Base-by-base conservation (phyloP, 228 moss, liverwort and hornwort genomes). In the Sphagnum magellanicum region DNA sequence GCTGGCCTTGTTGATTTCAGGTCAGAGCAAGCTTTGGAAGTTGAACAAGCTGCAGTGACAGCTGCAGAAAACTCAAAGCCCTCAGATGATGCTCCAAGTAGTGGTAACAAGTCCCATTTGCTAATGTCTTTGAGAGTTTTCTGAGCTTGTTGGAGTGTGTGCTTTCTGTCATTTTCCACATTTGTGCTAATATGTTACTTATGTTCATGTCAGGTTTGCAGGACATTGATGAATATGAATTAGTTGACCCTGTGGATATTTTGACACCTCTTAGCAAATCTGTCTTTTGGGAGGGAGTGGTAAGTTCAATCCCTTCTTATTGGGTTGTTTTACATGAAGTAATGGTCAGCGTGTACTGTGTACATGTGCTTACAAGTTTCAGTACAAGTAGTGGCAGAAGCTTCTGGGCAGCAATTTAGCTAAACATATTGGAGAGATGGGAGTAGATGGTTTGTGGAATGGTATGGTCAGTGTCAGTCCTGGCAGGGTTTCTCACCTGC, bases 201-300 rank as follows among this genome's bases (percentile, higher is more conserved):
- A 55, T 8, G 55, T 8, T 55, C 12, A 8, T 8, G 9, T 66
- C 77, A 89, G 86, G 79, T 68, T 15, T 71, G 63, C 79, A 82
- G 75, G 88, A 98, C 75, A 79, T 87, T 46, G 98, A 98, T 81
- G 98, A 98, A 73, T 98, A 98, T 53, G 98, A 98, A 63, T 73
- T 98, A 59, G 84, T 98, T 72, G 98, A 98, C 74, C 94, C 98
- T 66, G 89, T 98, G 73, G 98, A 98, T 70, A 92, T 98, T 63
- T 79, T 98, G 75, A 88, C 88, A 50, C 98, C 93, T 15, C 68
- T 98, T 72, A 79, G 81, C 59, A 98, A 98, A 79, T 83, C 93
- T 50, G 69, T 71, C 59, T 98, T 98, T 68, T 98, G 98, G 98
- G 98, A 98, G 69, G 98, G 92, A 73, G 92, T 93, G 73, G 89